Conservation (phyloP, 176 grass and related monocot species). For the Saccharum officinarum region DNA sequence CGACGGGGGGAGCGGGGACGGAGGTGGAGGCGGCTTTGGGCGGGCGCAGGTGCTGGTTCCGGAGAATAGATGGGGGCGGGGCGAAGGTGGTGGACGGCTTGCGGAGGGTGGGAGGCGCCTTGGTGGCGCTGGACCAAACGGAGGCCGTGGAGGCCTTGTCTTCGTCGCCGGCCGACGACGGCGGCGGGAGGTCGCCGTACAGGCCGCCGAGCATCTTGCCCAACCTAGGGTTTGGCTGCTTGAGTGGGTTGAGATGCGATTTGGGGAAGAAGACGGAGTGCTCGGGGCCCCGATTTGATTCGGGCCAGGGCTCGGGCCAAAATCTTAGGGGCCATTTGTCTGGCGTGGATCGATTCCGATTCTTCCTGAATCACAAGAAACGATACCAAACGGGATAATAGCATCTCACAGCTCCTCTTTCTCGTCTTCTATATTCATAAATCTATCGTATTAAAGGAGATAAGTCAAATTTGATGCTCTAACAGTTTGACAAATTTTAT, state of each 20-base stretch:
- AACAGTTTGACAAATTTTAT: too few species aligned
- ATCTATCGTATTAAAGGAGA: too few species aligned
- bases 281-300: too few species aligned
- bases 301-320: too few species aligned
- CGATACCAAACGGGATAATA: too few species aligned
- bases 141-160: constrained; percentile 70
- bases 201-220: constrained; percentile 79
- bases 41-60: constrained; percentile 48
- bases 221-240: constrained; percentile 24
- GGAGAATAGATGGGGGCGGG: constrained; percentile 67
- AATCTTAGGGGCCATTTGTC: too few species aligned
- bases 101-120: constrained; percentile 82
- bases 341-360: too few species aligned
- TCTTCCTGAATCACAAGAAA: too few species aligned
- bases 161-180: constrained; percentile 66
- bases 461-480: too few species aligned
- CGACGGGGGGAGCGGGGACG: not conserved
- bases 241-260: not conserved
- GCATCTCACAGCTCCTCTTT: too few species aligned
- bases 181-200: constrained; percentile 95
- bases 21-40: not conserved
- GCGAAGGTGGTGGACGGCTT: constrained; percentile 73
- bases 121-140: constrained; percentile 91
- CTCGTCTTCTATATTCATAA: too few species aligned
- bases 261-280: not conserved